phyloP scores from a whole-genome alignment of 2,329 filamentous ascomycete species.

The Nothophaeocryptopus gaeumannii region DNA sequence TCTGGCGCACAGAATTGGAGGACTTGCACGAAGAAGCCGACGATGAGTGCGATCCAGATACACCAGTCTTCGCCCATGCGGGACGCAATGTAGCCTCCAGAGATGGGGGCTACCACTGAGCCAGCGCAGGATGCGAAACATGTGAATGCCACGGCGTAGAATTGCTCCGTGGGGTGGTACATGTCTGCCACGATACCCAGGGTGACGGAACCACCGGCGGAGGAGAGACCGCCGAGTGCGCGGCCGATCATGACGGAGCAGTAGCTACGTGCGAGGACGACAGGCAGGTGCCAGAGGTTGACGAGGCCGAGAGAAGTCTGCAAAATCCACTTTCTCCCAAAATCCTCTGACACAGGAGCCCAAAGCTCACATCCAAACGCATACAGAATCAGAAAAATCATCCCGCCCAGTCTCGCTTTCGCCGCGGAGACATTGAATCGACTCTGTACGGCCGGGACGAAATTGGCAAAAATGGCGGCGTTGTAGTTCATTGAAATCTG shows the following conservation, averaged over 20 bases:
- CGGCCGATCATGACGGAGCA: constrained; percentile 45
- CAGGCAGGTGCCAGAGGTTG: constrained; percentile 71
- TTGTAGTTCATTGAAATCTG: constrained; percentile 58
- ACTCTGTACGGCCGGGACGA: constrained; percentile 57
- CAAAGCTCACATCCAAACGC: constrained; percentile 85
- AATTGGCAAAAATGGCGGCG: constrained; percentile 53
- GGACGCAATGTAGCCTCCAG: constrained; percentile 32
- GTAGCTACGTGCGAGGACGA: constrained; percentile 43
- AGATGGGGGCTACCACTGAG: constrained; percentile 33
- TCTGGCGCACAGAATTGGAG: constrained; percentile 59
- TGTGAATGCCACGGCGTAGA: constrained; percentile 56
- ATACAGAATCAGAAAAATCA: constrained; percentile 75
- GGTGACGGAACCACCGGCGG: constrained; percentile 61
- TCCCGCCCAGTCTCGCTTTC: constrained; percentile 68
- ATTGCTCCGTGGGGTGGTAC: constrained; percentile 57
- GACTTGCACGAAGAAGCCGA: constrained; percentile 66
- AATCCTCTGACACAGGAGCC: constrained; percentile 83
- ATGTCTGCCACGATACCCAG: constrained; percentile 64
- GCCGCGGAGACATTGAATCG: constrained; percentile 68
- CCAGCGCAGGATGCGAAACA: constrained; percentile 41
- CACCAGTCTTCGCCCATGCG: constrained; percentile 68
- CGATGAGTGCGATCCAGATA: constrained; percentile 83
- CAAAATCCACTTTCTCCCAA: constrained; percentile 72
- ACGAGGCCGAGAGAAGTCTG: constrained; percentile 71
- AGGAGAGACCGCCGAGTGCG: constrained; percentile 52